Base-by-base conservation (phyloP, 2,329 filamentous ascomycete species). In the Periconia macrospinosa region DNA sequence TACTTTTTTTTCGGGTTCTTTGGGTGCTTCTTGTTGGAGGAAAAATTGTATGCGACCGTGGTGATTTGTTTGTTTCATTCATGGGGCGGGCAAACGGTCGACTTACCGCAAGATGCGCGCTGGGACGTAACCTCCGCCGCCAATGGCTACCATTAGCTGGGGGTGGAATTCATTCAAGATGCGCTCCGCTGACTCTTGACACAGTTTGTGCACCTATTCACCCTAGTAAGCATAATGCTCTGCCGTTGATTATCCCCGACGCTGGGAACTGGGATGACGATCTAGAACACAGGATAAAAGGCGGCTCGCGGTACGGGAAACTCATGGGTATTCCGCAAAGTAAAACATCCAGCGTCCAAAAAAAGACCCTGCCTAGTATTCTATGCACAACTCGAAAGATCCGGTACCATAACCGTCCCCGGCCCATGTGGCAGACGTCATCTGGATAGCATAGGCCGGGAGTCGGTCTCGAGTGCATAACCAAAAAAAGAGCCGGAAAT, bases 71-170 rank as follows among this genome's bases (percentile, higher is more conserved):
- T n/a, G 13, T 37, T 45, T 14, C 10, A 13, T 17, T 23, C 5
- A 6, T 23, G 20, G 42, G n/a, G 14, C 15, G 40, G 30, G 51
- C n/a, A 17, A 17, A 23, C 13, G 20, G 27, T 35, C 20, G 19
- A 59, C 70, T 56, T 78, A 85, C 81, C 94, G 91, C 60, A 99
- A 85, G 75, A 99, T 99, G 67, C 94, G 90, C 44, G 94, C 94
- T 57, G 94, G 94, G 41, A 99, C 92, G 77, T 97, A 99, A 69
- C 94, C 94, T 68, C 94, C 94, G 61, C 94, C 94, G 67, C 94
- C 94, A 75, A 97, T 97, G 73, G 94, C 94, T 76, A 99, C 96
- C 84, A 99, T 96, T 66, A 99, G 89, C 76, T 96, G 91, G 40
- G 94, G 94, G 73, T 91, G 84, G 82, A 96, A 92, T 15, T 90